A percentile compares a stretch with the other conserved stretches of the same genome.
Evolutionary conservation across 208 protist species (phyloP).

Genomic region (Leishmania turanica): DNA sequence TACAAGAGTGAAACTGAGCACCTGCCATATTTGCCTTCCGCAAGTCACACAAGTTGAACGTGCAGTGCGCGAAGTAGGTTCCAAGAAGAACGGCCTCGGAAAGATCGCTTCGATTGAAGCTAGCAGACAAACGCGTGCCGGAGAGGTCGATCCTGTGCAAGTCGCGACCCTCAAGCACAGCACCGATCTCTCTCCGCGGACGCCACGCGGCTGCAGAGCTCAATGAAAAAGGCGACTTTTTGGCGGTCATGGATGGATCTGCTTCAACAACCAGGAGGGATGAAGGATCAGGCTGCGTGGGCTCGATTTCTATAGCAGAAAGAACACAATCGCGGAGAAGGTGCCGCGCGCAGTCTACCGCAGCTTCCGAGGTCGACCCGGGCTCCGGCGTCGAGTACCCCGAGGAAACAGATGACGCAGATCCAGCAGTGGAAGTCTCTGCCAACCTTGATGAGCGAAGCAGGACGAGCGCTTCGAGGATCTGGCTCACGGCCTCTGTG

Average conservation of each 20-base stretch:
- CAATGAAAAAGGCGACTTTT: background rate
- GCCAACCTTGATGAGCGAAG: slow-evolving; percentile 25
- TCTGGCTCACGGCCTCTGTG: slow-evolving; percentile 29
- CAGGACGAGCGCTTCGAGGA: slow-evolving; percentile 54
- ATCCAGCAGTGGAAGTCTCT: slow-evolving; percentile 19
- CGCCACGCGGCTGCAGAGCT: slow-evolving; percentile 8
- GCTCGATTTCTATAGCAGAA: slow-evolving; percentile 35
- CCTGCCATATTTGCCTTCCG: slow-evolving; percentile 36
- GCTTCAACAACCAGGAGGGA: slow-evolving; percentile 1
- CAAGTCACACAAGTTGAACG: slow-evolving; percentile 69
- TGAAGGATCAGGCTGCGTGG: slow-evolving; percentile 5
- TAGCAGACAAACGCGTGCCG: slow-evolving; percentile 48
- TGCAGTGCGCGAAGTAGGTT: slow-evolving; percentile 51
- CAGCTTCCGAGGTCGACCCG: background rate
- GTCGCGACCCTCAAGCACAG: slow-evolving; percentile 67
- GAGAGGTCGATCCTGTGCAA: slow-evolving; percentile 59
- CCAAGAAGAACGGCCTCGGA: slow-evolving; percentile 31
- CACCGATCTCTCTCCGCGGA: slow-evolving; percentile 47
- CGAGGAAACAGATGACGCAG: background rate
- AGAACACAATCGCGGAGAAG: slow-evolving; percentile 48
- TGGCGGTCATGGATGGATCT: background rate
- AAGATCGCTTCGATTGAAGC: slow-evolving; percentile 78
- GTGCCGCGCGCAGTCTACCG: slow-evolving; percentile 12
- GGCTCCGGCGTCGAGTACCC: background rate
- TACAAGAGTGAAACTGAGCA: slow-evolving; percentile 76